Conservation (phyloP, 768 basidiomycete species). For the Tephrocybe rancida region DNA sequence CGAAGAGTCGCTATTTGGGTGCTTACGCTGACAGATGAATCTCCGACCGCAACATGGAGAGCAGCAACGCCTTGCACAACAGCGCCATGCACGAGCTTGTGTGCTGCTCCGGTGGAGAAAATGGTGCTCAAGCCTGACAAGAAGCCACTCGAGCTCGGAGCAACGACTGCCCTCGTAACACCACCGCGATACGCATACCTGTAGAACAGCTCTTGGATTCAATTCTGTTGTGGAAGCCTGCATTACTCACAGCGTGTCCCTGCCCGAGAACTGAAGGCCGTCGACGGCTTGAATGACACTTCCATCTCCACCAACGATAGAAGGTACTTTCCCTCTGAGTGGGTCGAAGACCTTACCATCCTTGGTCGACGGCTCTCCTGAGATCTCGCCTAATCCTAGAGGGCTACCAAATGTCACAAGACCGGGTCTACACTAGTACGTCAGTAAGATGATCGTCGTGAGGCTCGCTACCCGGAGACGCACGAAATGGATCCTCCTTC, state of each 20-base stretch:
- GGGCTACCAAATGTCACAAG: slow-evolving; percentile 72
- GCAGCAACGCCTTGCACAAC: slow-evolving; percentile 64
- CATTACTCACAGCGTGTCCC: slow-evolving; percentile 66
- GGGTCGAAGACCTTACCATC: slow-evolving; percentile 69
- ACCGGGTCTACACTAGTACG: slow-evolving; percentile 39
- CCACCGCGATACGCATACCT: slow-evolving; percentile 73
- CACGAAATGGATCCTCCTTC: slow-evolving; percentile 63
- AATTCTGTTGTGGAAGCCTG: neutral
- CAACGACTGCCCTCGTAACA: slow-evolving; percentile 55
- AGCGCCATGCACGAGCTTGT: slow-evolving; percentile 65
- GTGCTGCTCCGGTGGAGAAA: slow-evolving; percentile 62
- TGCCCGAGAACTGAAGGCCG: slow-evolving; percentile 66
- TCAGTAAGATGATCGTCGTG: neutral
- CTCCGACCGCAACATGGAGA: slow-evolving; percentile 63
- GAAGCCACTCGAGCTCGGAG: slow-evolving; percentile 59
- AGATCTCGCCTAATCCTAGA: slow-evolving; percentile 72
- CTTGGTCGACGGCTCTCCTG: slow-evolving; percentile 64
- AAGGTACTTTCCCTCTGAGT: slow-evolving; percentile 42
- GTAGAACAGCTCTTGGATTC: neutral
- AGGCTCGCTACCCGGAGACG: neutral
- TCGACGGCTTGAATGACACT: slow-evolving; percentile 64
- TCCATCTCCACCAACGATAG: slow-evolving; percentile 51
- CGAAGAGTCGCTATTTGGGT: slow-evolving; percentile 79
- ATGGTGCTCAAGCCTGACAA: slow-evolving; percentile 64
- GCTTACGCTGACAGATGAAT: slow-evolving; percentile 61